Conservation (phyloP, 306 rosid genomes). For the Gastrolobium villosum region DNA sequence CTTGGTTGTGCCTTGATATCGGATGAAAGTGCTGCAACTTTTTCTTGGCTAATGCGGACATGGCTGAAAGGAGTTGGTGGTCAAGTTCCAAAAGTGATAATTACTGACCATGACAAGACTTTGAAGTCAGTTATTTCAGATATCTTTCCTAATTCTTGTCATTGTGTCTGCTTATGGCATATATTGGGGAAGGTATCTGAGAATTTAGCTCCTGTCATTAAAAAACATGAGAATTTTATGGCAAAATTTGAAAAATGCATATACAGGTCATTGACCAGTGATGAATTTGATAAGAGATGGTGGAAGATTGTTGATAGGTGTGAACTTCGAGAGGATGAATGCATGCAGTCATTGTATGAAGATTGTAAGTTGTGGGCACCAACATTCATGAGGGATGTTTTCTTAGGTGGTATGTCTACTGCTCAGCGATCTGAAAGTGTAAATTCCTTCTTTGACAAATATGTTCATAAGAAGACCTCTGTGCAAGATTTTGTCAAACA, state of each 20-base stretch:
- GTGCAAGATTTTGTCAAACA: conserved; percentile 87
- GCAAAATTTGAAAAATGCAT: conserved; percentile 88
- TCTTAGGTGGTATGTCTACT: conserved; percentile 92
- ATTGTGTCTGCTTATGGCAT: conserved; percentile 87
- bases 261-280: conserved; percentile 78
- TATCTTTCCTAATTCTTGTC: conserved; percentile 74
- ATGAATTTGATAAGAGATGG: conserved; percentile 96
- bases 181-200: conserved; percentile 88
- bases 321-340: conserved; percentile 86
- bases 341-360: conserved; percentile 78
- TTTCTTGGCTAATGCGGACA: conserved; percentile 78
- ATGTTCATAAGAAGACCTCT: conserved; percentile 91
- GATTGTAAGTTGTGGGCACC: conserved; percentile 92
- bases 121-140: conserved; percentile 77
- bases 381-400: conserved; percentile 74
- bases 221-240: conserved; percentile 81
- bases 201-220: conserved; percentile 77
- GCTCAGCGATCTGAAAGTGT: conserved; percentile 92
- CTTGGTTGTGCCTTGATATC: conserved; percentile 97
- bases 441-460: conserved; percentile 91
- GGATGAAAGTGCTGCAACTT: conserved; percentile 80
- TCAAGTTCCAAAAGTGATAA: conserved; percentile 84
- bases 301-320: conserved; percentile 74
- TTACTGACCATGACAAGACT: conserved; percentile 85
- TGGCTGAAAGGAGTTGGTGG: conserved; percentile 97